These are phyloP conservation scores for Chrysanthemum seticuspe DNA, from an alignment of 129 eudicot species.

Conservation along the genomic window DNA sequence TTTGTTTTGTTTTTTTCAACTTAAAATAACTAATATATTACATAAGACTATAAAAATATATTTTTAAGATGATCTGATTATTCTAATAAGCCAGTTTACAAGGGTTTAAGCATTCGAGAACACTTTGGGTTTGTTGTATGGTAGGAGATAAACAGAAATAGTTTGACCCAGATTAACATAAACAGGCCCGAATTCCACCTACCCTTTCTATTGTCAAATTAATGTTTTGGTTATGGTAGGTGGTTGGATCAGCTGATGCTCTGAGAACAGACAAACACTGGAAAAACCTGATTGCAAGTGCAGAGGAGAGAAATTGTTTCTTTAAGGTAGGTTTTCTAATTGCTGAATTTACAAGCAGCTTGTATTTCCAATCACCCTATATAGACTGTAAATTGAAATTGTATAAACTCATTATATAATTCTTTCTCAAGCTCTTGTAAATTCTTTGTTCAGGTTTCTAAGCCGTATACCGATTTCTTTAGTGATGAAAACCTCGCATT, in stretches of 20 bases:
- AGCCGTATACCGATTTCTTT: conserved; percentile 64
- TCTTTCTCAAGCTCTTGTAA: conserved; percentile 2
- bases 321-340: conserved; percentile 48
- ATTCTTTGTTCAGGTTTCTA: conserved; percentile 52
- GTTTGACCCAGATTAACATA: no score
- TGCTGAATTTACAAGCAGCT: background rate
- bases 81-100: no score
- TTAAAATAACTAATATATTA: no score
- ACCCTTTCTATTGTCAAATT: background rate
- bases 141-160: no score
- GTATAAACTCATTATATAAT: background rate
- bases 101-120: no score
- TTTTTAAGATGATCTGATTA: no score
- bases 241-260: conserved; percentile 82
- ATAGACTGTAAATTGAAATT: background rate
- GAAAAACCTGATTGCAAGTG: conserved; percentile 76
- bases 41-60: no score
- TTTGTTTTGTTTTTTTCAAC: no score
- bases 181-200: no score
- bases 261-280: conserved; percentile 75
- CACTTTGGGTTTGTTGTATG: no score
- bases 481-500: conserved; percentile 45
- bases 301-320: conserved; percentile 65
- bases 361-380: background rate
- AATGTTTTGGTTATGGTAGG: conserved; percentile 44